phyloP scores from a whole-genome alignment of 78 protist genomes.

The Protostelium mycophagum region DNA sequence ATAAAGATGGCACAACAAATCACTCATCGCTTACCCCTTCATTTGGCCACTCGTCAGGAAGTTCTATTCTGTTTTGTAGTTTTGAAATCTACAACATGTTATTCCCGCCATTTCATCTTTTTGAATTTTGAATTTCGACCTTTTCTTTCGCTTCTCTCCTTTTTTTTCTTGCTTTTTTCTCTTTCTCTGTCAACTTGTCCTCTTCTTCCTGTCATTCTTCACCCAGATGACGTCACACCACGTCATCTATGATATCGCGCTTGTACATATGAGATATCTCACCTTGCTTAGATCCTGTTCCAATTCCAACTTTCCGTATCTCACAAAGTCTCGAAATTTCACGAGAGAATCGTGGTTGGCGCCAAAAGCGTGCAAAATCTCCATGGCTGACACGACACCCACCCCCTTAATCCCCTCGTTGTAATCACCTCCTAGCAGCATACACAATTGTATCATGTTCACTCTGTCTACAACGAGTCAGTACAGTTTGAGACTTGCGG shows the following conservation, averaged over 20 bases:
- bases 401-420: slow-evolving; percentile 48
- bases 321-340: slow-evolving; percentile 14
- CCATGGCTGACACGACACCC: slow-evolving; percentile 66
- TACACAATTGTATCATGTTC: slow-evolving; percentile 18
- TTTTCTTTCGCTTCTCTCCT: not conserved
- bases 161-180: not conserved
- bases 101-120: not conserved
- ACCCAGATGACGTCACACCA: too few species aligned
- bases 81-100: not conserved
- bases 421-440: slow-evolving; percentile 57
- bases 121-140: not conserved
- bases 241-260: too few species aligned
- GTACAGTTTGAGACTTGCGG: not conserved
- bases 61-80: not conserved
- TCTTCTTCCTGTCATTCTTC: not conserved
- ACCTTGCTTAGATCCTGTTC: not conserved
- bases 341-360: slow-evolving; percentile 2
- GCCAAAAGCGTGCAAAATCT: slow-evolving; percentile 36
- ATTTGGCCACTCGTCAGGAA: not conserved
- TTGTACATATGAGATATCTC: too few species aligned
- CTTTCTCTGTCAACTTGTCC: not conserved
- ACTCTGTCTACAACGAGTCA: not conserved
- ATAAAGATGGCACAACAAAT: not conserved
- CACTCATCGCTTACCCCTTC: not conserved
- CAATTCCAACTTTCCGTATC: not conserved